Percentiles rank a stretch among this genome's conserved stretches.
phyloP scores from a whole-genome alignment of 2,329 filamentous ascomycete genomes.

The Hypomyces rosellus region DNA sequence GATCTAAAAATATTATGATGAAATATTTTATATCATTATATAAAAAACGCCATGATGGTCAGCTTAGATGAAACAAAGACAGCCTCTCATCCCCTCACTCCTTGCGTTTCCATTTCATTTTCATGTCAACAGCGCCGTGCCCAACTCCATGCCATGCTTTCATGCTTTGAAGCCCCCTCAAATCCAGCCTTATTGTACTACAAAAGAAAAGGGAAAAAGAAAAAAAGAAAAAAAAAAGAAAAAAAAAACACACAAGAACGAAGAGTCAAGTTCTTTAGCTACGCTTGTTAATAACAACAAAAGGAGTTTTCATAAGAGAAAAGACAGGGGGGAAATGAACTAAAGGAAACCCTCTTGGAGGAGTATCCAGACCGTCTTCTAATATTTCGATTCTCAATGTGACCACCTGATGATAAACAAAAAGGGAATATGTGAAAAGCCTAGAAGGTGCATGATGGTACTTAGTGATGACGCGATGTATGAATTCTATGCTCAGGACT shows the following conservation, averaged over 20 bases:
- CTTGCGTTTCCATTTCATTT: not conserved
- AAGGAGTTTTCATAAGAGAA: not conserved
- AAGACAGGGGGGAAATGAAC: too few species aligned
- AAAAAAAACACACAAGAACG: conserved; percentile 1
- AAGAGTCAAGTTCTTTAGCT: not conserved
- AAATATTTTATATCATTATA: not conserved
- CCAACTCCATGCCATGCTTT: conserved; percentile 10
- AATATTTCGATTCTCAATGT: not conserved
- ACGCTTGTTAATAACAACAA: not conserved
- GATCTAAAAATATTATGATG: too few species aligned
- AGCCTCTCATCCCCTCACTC: not conserved
- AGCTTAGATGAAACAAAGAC: not conserved
- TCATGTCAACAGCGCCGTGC: not conserved
- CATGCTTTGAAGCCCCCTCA: not conserved
- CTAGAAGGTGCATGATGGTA: not conserved
- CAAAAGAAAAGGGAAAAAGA: conserved; percentile 2
- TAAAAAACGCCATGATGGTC: not conserved
- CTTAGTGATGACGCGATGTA: not conserved
- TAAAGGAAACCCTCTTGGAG: too few species aligned
- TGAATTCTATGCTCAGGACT: conserved; percentile 18
- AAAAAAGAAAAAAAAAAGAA: not conserved
- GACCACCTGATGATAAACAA: too few species aligned
- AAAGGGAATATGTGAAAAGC: not conserved
- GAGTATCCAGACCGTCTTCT: not conserved
- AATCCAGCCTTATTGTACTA: not conserved